phyloP scores from a whole-genome alignment of 257 asterid species.

The Solanum paucissectum region DNA sequence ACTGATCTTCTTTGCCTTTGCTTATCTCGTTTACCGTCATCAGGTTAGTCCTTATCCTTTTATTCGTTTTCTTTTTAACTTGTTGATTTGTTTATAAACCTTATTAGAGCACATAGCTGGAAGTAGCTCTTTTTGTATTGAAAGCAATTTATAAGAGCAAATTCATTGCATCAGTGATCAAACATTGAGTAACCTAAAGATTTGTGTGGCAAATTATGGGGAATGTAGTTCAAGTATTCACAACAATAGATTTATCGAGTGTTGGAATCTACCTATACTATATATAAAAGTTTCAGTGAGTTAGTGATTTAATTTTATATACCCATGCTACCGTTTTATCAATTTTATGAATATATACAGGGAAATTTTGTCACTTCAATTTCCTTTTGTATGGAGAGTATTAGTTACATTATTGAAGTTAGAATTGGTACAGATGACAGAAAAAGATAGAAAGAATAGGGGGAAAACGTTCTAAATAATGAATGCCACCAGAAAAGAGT shows the following conservation, averaged over 20 bases:
- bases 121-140: not conserved
- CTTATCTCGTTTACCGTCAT: conserved; percentile 88
- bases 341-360: not conserved
- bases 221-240: not conserved
- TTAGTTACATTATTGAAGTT: not conserved
- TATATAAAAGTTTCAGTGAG: not conserved
- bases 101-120: not conserved
- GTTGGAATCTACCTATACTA: not conserved
- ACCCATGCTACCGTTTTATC: not conserved
- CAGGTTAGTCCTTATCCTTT: conserved; percentile 41
- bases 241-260: not conserved
- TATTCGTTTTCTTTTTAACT: not conserved
- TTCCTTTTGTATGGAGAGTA: not conserved
- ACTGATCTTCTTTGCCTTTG: conserved; percentile 82
- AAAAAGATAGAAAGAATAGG: not conserved
- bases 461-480: not conserved
- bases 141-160: not conserved
- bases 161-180: not conserved
- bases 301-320: not conserved
- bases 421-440: not conserved
- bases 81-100: not conserved
- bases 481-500: not conserved
- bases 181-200: not conserved
- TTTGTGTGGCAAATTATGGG: not conserved
- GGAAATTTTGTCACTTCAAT: not conserved